Evolutionary conservation across 2,329 filamentous ascomycete genomes (phyloP), one percentile per base, ranked within the genome.

Genomic region (Talaromyces albobiverticillius): DNA sequence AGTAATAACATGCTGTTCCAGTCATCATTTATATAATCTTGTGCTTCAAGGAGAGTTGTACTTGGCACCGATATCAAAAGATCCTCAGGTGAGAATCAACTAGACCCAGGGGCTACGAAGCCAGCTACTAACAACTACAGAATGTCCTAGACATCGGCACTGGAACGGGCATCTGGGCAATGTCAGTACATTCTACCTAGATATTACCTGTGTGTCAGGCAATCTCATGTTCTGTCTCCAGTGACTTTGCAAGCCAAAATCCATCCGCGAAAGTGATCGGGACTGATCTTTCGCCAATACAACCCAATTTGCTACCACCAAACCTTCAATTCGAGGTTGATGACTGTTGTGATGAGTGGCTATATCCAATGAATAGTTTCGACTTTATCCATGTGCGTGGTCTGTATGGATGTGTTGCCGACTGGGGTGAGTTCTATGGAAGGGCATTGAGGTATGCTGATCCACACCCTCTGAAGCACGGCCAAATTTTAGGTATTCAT

Each of bases 281-380:
- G 11, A 55, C 46, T 26, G 52, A 57, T 31, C 45, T 57, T 3
- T 51, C 51, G 18, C 41, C 53, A 14, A 53, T 53, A 4, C 56
- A 57, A 42, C 56, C 53, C 5, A 38, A 7, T 4, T 29, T 43
- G 25, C 36, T 53, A 22, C 46, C 56, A 8, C 61, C 62, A 11
- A 64, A 64, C 41, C 55, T 53, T 34, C 25, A 55, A 36, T 63
- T 64, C 51, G 59, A 59, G 26, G 58, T 63, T 45, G 56, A 62
- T 23, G 61, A 62, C 54, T 49, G 46, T 13, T 57, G 59, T 45
- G 52, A 57, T 10, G 55, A 61, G 6, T 62, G 62, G 61, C 46
- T 42, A n/a, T 53, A 49, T 41, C 10, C 34, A 11, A 43, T 51
- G 25, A 52, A 61, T 10, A 46, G 29, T 34, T 64, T 64, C 48